Evolutionary conservation across 108 stramenopile species (phyloP), one percentile per base, ranked within the genome.

Genomic region (Stephanodiscus minutulus): DNA sequence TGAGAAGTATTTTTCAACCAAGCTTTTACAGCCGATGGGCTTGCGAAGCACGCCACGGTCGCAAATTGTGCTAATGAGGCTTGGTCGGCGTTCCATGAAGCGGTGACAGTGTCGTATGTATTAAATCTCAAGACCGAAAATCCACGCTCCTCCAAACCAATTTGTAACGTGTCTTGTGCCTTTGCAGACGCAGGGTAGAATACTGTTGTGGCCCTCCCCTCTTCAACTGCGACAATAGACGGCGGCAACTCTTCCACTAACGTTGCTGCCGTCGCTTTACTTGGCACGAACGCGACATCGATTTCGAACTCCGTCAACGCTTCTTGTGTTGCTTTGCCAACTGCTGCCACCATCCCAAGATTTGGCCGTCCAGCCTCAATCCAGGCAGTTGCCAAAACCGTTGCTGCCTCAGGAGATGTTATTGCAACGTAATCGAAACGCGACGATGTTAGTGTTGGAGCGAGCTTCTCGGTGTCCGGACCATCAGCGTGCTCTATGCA

Each of bases 401-500:
- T 87, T 29, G 93, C 93, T 11, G 90, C 89, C 70, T 94, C 91
- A 1, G 93, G 93, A 66, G 91, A 91, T 65, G 93, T 94, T n/a
- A 94, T 75, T 8, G 65, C 82, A 20, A 91, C 77, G 77, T 89
- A 94, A 77, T 91, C 88, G 39, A 64, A 83, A 61, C 73, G 36
- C 22, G 71, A 48, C 4, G 68, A 48, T 35, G 68, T 35, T 21
- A 91, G 63, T 8, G 75, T 85, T 28, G 69, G 53, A 47, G 27
- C 55, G 21, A 94, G 82, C 7, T 25, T 44, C n/a, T 69, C 82
- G 35, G 67, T 67, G 57, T 91, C 93, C 10, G 81, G 82, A 29
- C 93, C 93, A 66, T 85, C 84, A 10, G 89, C 90, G 79, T 94
- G 93, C 58, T 76, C 88, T 61, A 94, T 91, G 72, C 91, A 94